phyloP scores from a whole-genome alignment of 2,329 filamentous ascomycete species.

The Pestalotiopsis sp. region DNA sequence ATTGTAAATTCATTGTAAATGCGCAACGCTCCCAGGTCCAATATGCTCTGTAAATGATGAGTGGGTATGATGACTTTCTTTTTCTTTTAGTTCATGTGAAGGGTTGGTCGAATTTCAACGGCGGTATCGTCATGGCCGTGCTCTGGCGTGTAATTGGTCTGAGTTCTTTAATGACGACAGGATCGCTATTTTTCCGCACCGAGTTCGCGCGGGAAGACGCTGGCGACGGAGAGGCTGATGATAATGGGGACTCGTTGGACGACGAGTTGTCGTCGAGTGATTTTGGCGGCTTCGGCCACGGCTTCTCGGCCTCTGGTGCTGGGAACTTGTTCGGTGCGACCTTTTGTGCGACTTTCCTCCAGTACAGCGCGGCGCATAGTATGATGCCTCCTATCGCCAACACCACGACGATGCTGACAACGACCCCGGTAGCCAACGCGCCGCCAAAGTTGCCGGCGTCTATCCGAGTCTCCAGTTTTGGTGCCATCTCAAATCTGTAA shows the following conservation, averaged over 20 bases:
- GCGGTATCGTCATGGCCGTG: background rate
- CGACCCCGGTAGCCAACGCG: conserved; percentile 2
- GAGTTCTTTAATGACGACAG: conserved; percentile 3
- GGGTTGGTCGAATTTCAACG: conserved; percentile 1
- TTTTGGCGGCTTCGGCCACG: conserved; percentile 10
- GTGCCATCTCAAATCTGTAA: background rate
- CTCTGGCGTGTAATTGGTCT: background rate
- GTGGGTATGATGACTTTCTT: background rate
- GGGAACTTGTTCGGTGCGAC: conserved; percentile 1
- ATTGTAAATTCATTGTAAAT: background rate
- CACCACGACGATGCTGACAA: conserved; percentile 6
- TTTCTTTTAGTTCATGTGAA: background rate
- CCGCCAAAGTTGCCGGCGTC: background rate
- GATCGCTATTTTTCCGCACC: background rate
- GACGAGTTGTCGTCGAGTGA: background rate
- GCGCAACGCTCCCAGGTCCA: background rate
- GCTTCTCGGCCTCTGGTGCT: conserved; percentile 4
- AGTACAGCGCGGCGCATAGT: background rate
- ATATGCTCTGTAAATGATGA: background rate
- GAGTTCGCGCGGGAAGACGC: background rate
- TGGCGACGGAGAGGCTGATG: background rate
- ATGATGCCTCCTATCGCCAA: background rate
- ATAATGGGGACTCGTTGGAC: background rate
- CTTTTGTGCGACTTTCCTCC: conserved; percentile 5
- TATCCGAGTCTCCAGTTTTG: background rate